These are phyloP conservation scores for Athelia psychrophila DNA, from an alignment of 1,284 basidiomycete species.

Conservation along the genomic window DNA sequence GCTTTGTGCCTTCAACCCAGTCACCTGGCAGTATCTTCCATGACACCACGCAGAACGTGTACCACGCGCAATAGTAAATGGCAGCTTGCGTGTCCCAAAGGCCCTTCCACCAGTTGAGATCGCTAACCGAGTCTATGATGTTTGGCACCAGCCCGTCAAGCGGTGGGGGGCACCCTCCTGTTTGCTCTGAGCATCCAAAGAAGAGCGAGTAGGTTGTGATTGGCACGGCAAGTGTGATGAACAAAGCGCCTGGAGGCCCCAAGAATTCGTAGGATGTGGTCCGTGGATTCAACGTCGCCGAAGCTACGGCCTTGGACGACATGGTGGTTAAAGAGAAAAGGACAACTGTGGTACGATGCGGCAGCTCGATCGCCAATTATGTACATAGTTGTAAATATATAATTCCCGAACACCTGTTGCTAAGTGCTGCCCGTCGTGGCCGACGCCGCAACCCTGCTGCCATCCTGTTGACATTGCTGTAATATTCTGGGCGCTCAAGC, in stretches of 20 bases:
- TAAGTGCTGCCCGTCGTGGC: no score
- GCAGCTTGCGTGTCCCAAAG: constrained; percentile 83
- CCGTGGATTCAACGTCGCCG: constrained; percentile 45
- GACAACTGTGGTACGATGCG: neutral
- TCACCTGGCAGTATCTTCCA: constrained; percentile 90
- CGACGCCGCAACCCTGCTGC: no score
- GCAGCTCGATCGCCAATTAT: neutral
- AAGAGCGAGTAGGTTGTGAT: constrained; percentile 77
- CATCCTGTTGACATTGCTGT: no score
- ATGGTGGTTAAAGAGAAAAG: neutral
- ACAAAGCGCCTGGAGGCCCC: constrained; percentile 78
- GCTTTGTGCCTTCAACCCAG: constrained; percentile 73
- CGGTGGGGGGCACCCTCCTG: constrained; percentile 73
- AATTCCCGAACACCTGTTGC: no score
- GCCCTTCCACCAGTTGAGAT: constrained; percentile 59
- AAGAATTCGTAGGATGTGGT: constrained; percentile 82
- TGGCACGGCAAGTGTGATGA: constrained; percentile 76
- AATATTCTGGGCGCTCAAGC: no score
- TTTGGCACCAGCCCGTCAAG: constrained; percentile 40
- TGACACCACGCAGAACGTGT: constrained; percentile 79
- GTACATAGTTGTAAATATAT: neutral
- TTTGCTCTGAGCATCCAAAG: constrained; percentile 80
- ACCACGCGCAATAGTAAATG: constrained; percentile 86
- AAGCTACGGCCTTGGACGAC: neutral
- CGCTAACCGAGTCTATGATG: constrained; percentile 45